Percentiles rank a stretch among this genome's conserved stretches.
Conservation (phyloP, 2,329 filamentous ascomycete species). For the Cladophialophora carrionii region DNA sequence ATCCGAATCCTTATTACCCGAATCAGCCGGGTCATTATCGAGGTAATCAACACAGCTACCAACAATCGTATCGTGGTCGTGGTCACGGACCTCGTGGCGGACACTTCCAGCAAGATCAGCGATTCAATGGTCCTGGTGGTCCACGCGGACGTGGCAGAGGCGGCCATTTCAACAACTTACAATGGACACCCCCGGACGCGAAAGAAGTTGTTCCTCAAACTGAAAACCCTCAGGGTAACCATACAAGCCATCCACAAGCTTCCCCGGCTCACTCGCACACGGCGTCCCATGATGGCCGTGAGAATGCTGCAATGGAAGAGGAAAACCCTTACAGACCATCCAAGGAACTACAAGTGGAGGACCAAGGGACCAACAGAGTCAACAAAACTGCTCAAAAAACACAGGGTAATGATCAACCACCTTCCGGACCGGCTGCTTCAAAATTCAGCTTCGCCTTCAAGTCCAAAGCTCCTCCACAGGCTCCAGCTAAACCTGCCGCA, state of each 20-base stretch:
- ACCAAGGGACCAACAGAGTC: slow-evolving; percentile 60
- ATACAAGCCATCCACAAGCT: slow-evolving; percentile 43
- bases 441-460: slow-evolving; percentile 97
- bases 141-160: slow-evolving; percentile 55
- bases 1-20: slow-evolving; percentile 61
- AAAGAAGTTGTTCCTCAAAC: slow-evolving; percentile 46
- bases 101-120: slow-evolving; percentile 49
- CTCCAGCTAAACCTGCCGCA: slow-evolving; percentile 56
- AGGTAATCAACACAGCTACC: slow-evolving; percentile 59
- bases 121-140: slow-evolving; percentile 33
- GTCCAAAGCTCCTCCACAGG: slow-evolving; percentile 65
- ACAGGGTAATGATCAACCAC: slow-evolving; percentile 56
- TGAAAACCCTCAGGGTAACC: slow-evolving; percentile 48
- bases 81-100: slow-evolving; percentile 60
- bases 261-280: slow-evolving; percentile 40
- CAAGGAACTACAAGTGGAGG: slow-evolving; percentile 68
- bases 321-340: slow-evolving; percentile 66
- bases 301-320: slow-evolving; percentile 52
- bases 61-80: slow-evolving; percentile 56
- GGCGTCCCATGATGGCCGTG: slow-evolving; percentile 43
- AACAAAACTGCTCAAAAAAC: slow-evolving; percentile 60
- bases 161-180: slow-evolving; percentile 67
- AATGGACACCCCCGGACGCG: slow-evolving; percentile 68
- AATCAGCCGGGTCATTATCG: slow-evolving; percentile 54
- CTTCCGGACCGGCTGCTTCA: slow-evolving; percentile 53